Evolutionary conservation across 129 eudicot genomes (phyloP).

Genomic region (Ambrosia artemisiifolia): DNA sequence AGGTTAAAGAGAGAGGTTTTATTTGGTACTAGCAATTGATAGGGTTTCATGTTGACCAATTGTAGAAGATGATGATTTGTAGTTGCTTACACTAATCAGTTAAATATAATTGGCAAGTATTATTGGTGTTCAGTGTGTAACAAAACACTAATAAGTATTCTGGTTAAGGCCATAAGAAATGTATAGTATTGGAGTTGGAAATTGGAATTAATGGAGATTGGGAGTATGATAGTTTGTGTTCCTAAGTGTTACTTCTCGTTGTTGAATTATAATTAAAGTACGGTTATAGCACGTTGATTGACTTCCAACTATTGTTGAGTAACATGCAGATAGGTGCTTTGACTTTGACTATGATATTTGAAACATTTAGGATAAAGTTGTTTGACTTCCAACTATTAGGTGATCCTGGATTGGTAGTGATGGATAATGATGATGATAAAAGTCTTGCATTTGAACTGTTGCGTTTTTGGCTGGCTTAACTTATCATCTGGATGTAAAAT

Average conservation of each 20-base stretch:
- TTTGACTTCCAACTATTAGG: background rate
- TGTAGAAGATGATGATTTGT: slow-evolving; percentile 19
- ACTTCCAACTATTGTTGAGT: background rate
- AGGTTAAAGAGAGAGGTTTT: slow-evolving; percentile 15
- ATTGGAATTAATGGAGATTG: background rate
- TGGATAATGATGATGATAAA: background rate
- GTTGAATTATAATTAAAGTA: background rate
- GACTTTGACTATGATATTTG: background rate
- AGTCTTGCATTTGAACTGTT: background rate
- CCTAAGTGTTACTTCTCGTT: background rate
- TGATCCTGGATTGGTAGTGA: slow-evolving; percentile 2
- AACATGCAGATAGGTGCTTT: slow-evolving; percentile 4
- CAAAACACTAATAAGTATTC: background rate
- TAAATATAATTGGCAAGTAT: too few species aligned
- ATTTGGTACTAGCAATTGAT: background rate
- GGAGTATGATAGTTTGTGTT: background rate
- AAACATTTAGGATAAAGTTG: slow-evolving; percentile 1
- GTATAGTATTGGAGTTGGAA: background rate
- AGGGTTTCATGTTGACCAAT: slow-evolving; percentile 4
- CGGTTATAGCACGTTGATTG: background rate
- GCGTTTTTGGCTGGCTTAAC: background rate
- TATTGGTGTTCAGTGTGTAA: background rate
- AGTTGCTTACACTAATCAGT: too few species aligned
- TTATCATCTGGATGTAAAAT: background rate
- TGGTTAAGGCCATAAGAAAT: background rate